phyloP scores from a whole-genome alignment of 176 grass and related monocot species.

The Sorghum bicolor region DNA sequence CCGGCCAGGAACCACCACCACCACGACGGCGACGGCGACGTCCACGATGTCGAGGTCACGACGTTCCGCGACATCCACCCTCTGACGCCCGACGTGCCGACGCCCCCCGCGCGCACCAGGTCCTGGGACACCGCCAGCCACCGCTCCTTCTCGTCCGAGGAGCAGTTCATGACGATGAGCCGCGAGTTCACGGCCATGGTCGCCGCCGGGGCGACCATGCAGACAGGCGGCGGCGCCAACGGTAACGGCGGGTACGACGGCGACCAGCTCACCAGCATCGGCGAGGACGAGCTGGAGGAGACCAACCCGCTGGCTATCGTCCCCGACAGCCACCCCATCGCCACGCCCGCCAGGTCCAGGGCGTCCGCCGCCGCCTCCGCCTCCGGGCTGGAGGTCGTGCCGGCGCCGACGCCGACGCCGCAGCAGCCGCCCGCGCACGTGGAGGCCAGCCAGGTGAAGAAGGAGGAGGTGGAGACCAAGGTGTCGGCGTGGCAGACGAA shows the following conservation, averaged over 20 bases:
- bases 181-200: constrained; percentile 76
- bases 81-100: constrained; percentile 24
- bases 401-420: background rate
- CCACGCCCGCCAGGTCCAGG: constrained; percentile 46
- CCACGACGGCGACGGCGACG: background rate
- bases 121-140: constrained; percentile 62
- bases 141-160: constrained; percentile 52
- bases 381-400: constrained; percentile 29
- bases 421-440: constrained; percentile 5
- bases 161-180: constrained; percentile 77
- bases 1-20: background rate
- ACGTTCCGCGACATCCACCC: constrained; percentile 84
- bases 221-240: background rate
- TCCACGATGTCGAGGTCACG: background rate
- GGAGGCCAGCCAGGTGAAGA: constrained; percentile 71
- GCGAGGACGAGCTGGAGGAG: constrained; percentile 88
- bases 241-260: background rate
- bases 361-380: background rate
- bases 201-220: constrained; percentile 62
- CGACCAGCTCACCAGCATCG: constrained; percentile 53
- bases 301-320: constrained; percentile 90
- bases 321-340: constrained; percentile 68
- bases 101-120: constrained; percentile 31
- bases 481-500: constrained; percentile 87
- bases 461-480: constrained; percentile 95